A percentile compares a stretch with the other conserved stretches of the same genome.
phyloP scores from a whole-genome alignment of 2,329 filamentous ascomycete genomes.

The Diplodia mutila region DNA sequence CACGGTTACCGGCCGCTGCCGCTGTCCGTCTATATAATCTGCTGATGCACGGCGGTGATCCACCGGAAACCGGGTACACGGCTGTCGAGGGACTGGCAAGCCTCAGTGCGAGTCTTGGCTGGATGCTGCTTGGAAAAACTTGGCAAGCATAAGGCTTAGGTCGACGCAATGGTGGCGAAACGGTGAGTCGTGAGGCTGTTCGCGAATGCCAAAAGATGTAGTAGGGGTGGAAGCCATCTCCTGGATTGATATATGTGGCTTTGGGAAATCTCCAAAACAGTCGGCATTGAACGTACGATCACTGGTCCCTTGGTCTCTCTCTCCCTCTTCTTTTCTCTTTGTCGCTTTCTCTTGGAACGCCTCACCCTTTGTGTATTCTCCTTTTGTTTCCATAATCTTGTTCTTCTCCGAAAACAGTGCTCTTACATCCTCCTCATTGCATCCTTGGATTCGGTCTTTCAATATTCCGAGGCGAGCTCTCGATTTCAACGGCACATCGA shows the following conservation, averaged over 20 bases:
- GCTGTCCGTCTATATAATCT: not conserved
- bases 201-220: not conserved
- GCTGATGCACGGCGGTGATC: not conserved
- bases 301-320: not conserved
- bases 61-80: not conserved
- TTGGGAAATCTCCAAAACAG: not conserved
- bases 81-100: not conserved
- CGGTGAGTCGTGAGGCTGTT: not conserved
- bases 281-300: not conserved
- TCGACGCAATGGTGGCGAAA: not conserved
- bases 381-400: too few relatives aligned
- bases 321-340: too few relatives aligned
- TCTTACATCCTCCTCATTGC: not conserved
- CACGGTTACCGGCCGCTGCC: not conserved
- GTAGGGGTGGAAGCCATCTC: not conserved
- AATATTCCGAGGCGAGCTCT: not conserved
- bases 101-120: not conserved
- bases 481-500: not conserved
- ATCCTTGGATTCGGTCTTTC: not conserved
- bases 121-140: not conserved
- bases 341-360: not conserved
- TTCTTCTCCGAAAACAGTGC: too few relatives aligned
- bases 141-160: not conserved
- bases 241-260: not conserved
- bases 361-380: not conserved